These are phyloP conservation scores for Fusarium citri DNA, from an alignment of 2,329 filamentous ascomycete genomes.

Conservation along the genomic window DNA sequence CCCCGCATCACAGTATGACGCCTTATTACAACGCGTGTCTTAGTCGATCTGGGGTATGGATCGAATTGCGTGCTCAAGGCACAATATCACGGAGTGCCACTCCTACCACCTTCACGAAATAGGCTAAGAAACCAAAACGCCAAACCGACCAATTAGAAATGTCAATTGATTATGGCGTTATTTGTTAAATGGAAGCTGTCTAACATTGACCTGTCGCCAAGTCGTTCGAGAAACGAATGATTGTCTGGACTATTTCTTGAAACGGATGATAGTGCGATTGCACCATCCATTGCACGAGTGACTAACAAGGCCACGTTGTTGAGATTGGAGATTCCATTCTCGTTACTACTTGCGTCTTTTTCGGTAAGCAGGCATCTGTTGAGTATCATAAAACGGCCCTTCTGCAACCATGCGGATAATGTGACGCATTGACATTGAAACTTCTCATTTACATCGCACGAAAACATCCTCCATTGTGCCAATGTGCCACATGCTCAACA, in stretches of 20 bases:
- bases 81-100: conserved; percentile 46
- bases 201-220: not conserved
- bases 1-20: conserved; percentile 42
- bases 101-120: conserved; percentile 25
- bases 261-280: conserved; percentile 16
- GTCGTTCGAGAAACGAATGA: not conserved
- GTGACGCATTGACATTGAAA: not conserved
- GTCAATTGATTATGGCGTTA: conserved; percentile 28
- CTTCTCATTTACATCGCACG: accelerated
- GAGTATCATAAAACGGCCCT: not conserved
- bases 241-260: conserved; percentile 23
- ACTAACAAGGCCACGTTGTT: not conserved
- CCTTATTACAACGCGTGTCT: conserved; percentile 27
- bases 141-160: conserved; percentile 13
- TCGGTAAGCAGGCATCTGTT: not conserved
- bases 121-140: conserved; percentile 3
- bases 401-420: no score
- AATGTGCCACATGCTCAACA: accelerated
- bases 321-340: not conserved
- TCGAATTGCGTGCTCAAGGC: conserved; percentile 44
- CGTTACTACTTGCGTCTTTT: not conserved
- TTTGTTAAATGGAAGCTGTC: conserved; percentile 2
- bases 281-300: conserved; percentile 9
- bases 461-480: accelerated
- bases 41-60: conserved; percentile 11